Evolutionary conservation across 805 yeast species (phyloP).

Genomic region (Nakazawaea peltata): DNA sequence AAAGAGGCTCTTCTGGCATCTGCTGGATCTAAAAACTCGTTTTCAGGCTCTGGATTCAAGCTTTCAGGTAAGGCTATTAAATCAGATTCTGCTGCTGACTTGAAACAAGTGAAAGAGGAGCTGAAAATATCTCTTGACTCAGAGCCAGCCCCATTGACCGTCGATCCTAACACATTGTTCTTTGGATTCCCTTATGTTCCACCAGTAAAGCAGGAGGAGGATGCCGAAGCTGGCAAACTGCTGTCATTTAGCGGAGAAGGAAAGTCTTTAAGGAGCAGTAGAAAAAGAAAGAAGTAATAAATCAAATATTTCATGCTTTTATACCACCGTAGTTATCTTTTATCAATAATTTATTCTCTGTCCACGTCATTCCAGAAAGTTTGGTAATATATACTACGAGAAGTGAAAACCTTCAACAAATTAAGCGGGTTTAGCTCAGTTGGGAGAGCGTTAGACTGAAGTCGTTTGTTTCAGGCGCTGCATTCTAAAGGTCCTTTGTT

Average conservation of each 20-base stretch:
- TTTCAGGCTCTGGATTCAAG: conserved; percentile 60
- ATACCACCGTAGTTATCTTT: no score
- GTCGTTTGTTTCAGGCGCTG: conserved; percentile 11
- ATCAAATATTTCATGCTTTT: not conserved
- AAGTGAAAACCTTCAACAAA: not conserved
- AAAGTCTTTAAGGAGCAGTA: conserved; percentile 61
- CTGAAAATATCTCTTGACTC: conserved; percentile 45
- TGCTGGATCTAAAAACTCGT: conserved; percentile 22
- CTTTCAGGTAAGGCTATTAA: conserved; percentile 51
- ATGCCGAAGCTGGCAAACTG: conserved; percentile 17
- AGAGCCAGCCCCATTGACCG: conserved; percentile 59
- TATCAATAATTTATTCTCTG: no score
- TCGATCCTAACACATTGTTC: conserved; percentile 83
- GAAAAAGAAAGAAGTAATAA: conserved; percentile 13
- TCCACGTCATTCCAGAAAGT: no score
- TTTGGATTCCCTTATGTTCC: conserved; percentile 83
- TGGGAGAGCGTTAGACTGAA: conserved; percentile 13
- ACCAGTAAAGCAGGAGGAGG: conserved; percentile 30
- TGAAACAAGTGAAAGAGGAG: conserved; percentile 24
- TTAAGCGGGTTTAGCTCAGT: conserved; percentile 12
- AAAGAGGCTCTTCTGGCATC: conserved; percentile 44
- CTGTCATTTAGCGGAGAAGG: conserved; percentile 57
- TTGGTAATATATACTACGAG: no score
- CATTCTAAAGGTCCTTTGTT: conserved; percentile 12
- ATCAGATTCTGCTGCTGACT: conserved; percentile 11